Evolutionary conservation across 108 stramenopile species (phyloP).

Genomic region (Cyclotella cryptica): DNA sequence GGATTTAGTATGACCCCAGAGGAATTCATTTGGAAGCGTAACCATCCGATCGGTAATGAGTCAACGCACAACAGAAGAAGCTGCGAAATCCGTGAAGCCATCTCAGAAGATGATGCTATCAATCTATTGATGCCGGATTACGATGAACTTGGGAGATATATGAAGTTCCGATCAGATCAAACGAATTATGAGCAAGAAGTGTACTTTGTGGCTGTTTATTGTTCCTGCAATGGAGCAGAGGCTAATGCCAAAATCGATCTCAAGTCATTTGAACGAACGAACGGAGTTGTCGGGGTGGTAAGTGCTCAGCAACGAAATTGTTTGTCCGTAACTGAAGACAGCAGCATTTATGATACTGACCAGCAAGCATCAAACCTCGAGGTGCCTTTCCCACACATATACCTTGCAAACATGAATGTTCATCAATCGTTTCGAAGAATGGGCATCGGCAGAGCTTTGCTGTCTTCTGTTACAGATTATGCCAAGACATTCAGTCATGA

Average conservation of each 20-base stretch:
- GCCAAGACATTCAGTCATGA: constrained; percentile 1
- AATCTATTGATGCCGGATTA: constrained; percentile 34
- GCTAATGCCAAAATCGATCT: background rate
- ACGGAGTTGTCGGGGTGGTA: constrained; percentile 34
- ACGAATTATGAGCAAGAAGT: constrained; percentile 25
- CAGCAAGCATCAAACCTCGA: background rate
- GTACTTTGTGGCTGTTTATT: constrained; percentile 43
- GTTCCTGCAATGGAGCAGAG: background rate
- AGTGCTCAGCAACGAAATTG: constrained; percentile 23
- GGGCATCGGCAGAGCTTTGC: constrained; percentile 36
- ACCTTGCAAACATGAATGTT: constrained; percentile 38
- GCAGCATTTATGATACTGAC: background rate
- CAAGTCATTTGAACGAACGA: background rate
- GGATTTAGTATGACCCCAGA: constrained; percentile 26
- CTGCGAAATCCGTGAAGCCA: background rate
- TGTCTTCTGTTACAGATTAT: constrained; percentile 22
- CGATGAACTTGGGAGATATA: constrained; percentile 38
- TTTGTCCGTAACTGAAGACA: background rate
- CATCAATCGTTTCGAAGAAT: constrained; percentile 16
- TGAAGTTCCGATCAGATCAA: background rate
- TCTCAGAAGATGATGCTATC: constrained; percentile 23
- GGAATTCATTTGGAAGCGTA: constrained; percentile 24
- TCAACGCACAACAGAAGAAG: background rate
- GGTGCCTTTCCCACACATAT: constrained; percentile 31
- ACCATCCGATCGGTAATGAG: background rate